These are phyloP conservation scores for Ceriops decandra DNA, from an alignment of 345 rosid species.

Conservation along the genomic window DNA sequence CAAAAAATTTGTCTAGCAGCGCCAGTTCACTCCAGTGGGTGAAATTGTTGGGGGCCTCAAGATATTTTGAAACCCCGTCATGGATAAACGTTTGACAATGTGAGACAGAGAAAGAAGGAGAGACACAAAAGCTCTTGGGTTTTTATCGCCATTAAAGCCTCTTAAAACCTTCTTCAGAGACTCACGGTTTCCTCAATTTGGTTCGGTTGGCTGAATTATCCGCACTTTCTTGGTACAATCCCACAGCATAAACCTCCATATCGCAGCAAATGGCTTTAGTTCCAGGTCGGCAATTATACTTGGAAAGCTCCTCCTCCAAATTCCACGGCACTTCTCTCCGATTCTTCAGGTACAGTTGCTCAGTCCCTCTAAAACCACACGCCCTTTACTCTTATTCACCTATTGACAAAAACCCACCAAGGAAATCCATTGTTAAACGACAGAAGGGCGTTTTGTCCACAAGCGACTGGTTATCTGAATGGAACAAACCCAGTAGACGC, in stretches of 20 bases:
- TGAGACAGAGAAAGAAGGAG: too few species aligned
- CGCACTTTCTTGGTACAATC: background rate
- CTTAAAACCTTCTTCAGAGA: too few species aligned
- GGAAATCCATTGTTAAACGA: conserved; percentile 1
- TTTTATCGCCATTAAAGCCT: too few species aligned
- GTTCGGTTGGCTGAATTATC: background rate
- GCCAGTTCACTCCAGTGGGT: too few species aligned
- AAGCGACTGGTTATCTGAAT: conserved; percentile 48
- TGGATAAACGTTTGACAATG: too few species aligned
- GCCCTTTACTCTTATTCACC: conserved; percentile 13
- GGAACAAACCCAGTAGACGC: conserved; percentile 46
- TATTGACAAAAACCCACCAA: conserved; percentile 26
- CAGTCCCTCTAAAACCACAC: conserved; percentile 25
- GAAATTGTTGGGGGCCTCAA: too few species aligned
- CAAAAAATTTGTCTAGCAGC: too few species aligned
- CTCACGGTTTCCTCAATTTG: too few species aligned
- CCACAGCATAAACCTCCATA: too few species aligned
- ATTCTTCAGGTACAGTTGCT: conserved; percentile 45
- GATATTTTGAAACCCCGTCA: too few species aligned
- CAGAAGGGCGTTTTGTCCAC: conserved; percentile 2
- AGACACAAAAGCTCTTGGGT: too few species aligned
- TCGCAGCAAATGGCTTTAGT: conserved; percentile 40
- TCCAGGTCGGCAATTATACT: conserved; percentile 50
- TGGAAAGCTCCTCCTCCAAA: conserved; percentile 42
- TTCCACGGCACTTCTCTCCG: conserved; percentile 39